Base-by-base conservation (phyloP, 208 protist species). In the Trypanosoma cruzi region DNA sequence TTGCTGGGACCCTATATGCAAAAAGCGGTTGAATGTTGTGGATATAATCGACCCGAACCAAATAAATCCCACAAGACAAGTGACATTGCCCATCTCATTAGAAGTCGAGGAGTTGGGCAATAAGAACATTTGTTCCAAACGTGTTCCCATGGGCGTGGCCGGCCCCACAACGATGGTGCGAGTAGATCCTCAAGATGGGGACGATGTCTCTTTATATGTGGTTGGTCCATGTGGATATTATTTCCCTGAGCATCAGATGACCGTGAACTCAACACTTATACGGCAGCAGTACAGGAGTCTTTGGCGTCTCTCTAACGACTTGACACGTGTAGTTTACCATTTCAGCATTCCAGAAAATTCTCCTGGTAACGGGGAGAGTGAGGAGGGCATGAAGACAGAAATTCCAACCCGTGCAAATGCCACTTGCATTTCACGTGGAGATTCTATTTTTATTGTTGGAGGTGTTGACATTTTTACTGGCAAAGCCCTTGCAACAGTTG, bases 181-280 rank as follows among this genome's bases (percentile, higher is more conserved):
- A 4, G 70, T 75, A n/a, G n/a, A n/a, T n/a, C n/a, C 8, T 13
- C 13, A 32, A 34, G 26, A 31, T 20, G 18, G 44, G 36, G 40
- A 64, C 6, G 29, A 49, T 48, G 36, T n/a, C 29, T 26, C 52
- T 32, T 24, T 75, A n/a, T 75, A 56, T 52, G 29, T 75, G 44
- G 70, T 75, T 58, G 70, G 70, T 22, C 37, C 70, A 1, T 75
- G 70, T 55, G 64, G 37, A 24, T 69, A 75, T 37, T 74, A 68
- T n/a, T 54, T 62, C 56, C 61, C 54, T 6, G 34, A 63, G 7
- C 37, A 46, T 2, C 32, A 69, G 11, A 22, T 24, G 18, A 7
- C 28, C 18, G 11, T 34, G 22, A 44, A 63, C 6, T 22, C 57
- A 29, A 26, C 40, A 26, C 34, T 65, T 34, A 14, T 53, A 6